These are phyloP conservation scores for Polyporus tsugae DNA, from an alignment of 1,284 basidiomycete species.

Conservation along the genomic window DNA sequence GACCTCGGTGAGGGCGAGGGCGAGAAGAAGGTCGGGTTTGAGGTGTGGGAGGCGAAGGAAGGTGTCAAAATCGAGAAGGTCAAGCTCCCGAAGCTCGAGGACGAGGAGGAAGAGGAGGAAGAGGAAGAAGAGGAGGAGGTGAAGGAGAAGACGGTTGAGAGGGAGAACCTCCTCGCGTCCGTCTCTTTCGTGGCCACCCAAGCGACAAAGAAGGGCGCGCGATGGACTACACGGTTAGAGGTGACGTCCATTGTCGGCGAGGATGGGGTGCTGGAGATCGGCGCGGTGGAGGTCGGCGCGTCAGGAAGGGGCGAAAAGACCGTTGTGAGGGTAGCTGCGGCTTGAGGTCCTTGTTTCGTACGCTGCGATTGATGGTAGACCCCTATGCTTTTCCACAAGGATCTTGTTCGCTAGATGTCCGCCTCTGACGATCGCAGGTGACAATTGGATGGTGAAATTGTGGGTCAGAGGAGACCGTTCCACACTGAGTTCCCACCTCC, in stretches of 20 bases:
- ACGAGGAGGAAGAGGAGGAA: constrained; percentile 64
- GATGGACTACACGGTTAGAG: constrained; percentile 63
- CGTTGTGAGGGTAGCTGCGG: constrained; percentile 35
- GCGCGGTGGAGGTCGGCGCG: constrained; percentile 56
- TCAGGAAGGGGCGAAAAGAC: constrained; percentile 44
- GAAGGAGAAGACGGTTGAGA: constrained; percentile 73
- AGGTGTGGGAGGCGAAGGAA: constrained; percentile 90
- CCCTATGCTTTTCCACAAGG: not conserved
- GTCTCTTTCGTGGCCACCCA: constrained; percentile 60
- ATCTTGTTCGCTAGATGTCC: not conserved
- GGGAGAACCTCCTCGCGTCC: constrained; percentile 66
- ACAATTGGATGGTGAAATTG: too few species aligned
- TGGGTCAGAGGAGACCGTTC: too few species aligned
- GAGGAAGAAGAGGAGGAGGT: constrained; percentile 62
- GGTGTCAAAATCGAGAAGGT: constrained; percentile 80
- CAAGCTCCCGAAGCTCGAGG: constrained; percentile 56
- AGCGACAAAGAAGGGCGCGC: constrained; percentile 56
- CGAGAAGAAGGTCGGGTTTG: constrained; percentile 68
- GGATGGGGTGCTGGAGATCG: constrained; percentile 60
- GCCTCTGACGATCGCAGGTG: too few species aligned
- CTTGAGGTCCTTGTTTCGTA: constrained; percentile 19
- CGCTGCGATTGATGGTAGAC: constrained; percentile 14
- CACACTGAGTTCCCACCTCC: too few species aligned
- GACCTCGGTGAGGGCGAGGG: constrained; percentile 59
- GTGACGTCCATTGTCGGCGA: constrained; percentile 69